Percentiles rank a stretch among this genome's conserved stretches.
These are phyloP conservation scores for Fraxinus pennsylvanica DNA, from an alignment of 257 asterid genomes.

Conservation along the genomic window DNA sequence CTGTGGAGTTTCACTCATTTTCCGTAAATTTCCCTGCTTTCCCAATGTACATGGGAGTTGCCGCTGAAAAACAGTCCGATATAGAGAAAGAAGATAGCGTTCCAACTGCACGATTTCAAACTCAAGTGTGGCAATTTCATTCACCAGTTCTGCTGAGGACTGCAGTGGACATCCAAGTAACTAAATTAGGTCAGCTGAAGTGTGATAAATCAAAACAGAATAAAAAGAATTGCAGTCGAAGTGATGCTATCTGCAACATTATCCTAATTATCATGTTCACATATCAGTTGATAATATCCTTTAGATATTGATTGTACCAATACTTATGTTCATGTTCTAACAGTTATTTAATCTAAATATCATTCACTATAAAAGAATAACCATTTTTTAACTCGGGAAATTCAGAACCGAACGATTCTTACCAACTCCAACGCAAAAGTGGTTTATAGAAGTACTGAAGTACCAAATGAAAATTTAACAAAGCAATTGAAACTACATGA, in stretches of 20 bases:
- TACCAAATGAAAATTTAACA: not conserved
- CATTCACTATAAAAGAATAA: not conserved
- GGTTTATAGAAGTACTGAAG: not conserved
- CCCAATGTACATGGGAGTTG: constrained; percentile 39
- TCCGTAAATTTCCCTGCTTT: constrained; percentile 29
- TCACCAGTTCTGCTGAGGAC: constrained; percentile 68
- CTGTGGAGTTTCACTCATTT: constrained; percentile 31
- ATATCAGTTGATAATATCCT: not conserved
- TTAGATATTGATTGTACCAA: too few species aligned
- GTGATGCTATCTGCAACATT: not conserved
- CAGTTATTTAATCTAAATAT: not conserved
- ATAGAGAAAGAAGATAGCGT: constrained; percentile 78
- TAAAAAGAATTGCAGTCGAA: not conserved
- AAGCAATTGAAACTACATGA: not conserved
- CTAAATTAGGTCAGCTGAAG: constrained; percentile 10
- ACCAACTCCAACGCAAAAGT: not conserved
- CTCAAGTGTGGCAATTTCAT: constrained; percentile 75
- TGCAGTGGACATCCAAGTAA: constrained; percentile 33
- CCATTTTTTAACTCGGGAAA: not conserved
- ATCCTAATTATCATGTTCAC: not conserved
- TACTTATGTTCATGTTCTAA: not conserved
- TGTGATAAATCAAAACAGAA: not conserved
- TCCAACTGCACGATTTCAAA: constrained; percentile 72
- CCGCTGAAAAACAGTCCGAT: constrained; percentile 56
- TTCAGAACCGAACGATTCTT: not conserved